phyloP scores from a whole-genome alignment of 768 basidiomycete genomes.

The Lentinula lateritia region DNA sequence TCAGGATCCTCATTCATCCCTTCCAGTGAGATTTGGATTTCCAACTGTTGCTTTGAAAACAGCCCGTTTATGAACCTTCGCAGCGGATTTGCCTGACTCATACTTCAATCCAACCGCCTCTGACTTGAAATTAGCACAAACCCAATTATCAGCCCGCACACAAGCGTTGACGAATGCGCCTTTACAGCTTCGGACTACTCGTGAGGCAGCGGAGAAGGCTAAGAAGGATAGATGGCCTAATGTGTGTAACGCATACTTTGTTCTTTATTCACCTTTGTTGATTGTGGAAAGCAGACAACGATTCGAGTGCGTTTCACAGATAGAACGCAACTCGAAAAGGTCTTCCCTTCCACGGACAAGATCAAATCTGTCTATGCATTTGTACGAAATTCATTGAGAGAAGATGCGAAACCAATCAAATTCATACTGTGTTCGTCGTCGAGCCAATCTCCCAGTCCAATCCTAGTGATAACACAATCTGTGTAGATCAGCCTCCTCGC shows the following conservation, averaged over 20 bases:
- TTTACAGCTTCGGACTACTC: conserved; percentile 54
- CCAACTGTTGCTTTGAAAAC: neutral
- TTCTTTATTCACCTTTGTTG: neutral
- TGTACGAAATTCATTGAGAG: conserved; percentile 62
- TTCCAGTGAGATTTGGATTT: conserved; percentile 9
- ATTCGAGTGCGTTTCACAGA: conserved; percentile 81
- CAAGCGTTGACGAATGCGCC: conserved; percentile 66
- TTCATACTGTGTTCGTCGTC: conserved; percentile 72
- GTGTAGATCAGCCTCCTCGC: conserved; percentile 77
- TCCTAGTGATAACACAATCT: neutral
- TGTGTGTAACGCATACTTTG: conserved; percentile 31
- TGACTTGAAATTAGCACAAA: conserved; percentile 67
- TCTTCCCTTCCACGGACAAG: conserved; percentile 73
- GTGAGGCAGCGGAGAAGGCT: conserved; percentile 56
- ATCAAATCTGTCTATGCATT: conserved; percentile 84
- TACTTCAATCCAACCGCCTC: conserved; percentile 69
- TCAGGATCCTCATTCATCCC: conserved; percentile 15
- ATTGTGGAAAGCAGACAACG: conserved; percentile 49
- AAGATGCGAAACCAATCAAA: conserved; percentile 73
- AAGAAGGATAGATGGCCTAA: conserved; percentile 70
- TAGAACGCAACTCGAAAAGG: conserved; percentile 73
- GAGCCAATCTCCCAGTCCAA: neutral
- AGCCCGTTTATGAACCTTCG: neutral
- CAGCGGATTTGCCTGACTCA: conserved; percentile 59
- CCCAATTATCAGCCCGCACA: conserved; percentile 53